Percentiles rank a stretch among this genome's conserved stretches.
phyloP scores from a whole-genome alignment of 2,329 filamentous ascomycete species.

The Sclerotinia subarctica region DNA sequence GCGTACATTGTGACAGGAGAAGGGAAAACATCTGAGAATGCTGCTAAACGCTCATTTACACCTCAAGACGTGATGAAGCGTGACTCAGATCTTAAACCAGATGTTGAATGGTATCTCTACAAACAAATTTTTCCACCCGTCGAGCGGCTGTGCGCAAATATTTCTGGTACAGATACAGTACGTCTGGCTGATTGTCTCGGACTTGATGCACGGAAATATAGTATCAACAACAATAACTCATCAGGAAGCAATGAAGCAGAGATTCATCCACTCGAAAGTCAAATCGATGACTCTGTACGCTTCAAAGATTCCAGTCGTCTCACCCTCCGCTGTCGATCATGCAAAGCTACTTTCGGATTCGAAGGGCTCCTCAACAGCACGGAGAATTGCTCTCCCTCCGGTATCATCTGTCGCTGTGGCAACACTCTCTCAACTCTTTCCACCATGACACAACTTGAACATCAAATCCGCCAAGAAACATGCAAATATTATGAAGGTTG shows the following conservation, averaged over 20 bases:
- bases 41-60: conserved; percentile 85
- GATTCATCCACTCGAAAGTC: conserved; percentile 88
- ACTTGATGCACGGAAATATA: conserved; percentile 84
- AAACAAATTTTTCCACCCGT: conserved; percentile 99
- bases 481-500: conserved; percentile 88
- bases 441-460: conserved; percentile 82
- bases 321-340: conserved; percentile 74
- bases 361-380: conserved; percentile 65
- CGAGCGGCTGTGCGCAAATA: conserved; percentile 94
- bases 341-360: conserved; percentile 69
- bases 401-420: conserved; percentile 73
- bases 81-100: conserved; percentile 72
- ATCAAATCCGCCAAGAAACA: conserved; percentile 73
- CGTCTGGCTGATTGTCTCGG: conserved; percentile 91
- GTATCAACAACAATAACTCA: conserved; percentile 58
- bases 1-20: conserved; percentile 89
- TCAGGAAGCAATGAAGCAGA: conserved; percentile 58
- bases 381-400: conserved; percentile 65
- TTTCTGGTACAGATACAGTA: conserved; percentile 84
- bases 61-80: conserved; percentile 79
- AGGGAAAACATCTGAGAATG: conserved; percentile 58
- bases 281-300: conserved; percentile 86
- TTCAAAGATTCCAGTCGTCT: conserved; percentile 80
- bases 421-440: conserved; percentile 64
- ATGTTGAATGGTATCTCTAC: conserved; percentile 96